Evolutionary conservation across 208 protist genomes (phyloP).

Genomic region (Entamoeba invadens): DNA sequence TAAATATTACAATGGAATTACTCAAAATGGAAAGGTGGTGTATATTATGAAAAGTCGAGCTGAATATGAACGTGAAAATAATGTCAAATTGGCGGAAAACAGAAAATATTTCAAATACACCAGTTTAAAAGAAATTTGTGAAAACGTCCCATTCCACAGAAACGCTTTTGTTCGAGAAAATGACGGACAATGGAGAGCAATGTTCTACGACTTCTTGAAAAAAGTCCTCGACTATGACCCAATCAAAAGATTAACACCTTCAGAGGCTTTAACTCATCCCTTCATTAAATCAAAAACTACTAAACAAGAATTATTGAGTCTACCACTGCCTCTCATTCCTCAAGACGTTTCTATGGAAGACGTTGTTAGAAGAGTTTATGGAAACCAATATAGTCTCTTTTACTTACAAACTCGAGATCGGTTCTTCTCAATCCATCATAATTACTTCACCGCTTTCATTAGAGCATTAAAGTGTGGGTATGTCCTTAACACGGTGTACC

Average conservation of each 20-base stretch:
- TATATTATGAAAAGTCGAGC: constrained; percentile 7
- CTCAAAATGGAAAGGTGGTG: constrained; percentile 5
- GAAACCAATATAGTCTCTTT: background rate
- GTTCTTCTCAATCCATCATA: background rate
- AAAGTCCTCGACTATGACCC: constrained; percentile 38
- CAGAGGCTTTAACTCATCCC: constrained; percentile 38
- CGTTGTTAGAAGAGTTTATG: background rate
- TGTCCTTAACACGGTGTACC: background rate
- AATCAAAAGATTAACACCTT: constrained; percentile 27
- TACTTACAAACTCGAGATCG: background rate
- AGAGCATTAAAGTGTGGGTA: background rate
- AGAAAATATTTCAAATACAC: constrained; percentile 45
- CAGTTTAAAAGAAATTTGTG: constrained; percentile 35
- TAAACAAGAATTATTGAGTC: background rate
- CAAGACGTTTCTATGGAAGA: background rate
- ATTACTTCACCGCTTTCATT: background rate
- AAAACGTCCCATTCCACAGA: constrained; percentile 29
- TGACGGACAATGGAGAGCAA: background rate
- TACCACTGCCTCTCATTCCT: background rate
- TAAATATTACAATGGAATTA: background rate
- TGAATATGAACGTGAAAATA: constrained; percentile 22
- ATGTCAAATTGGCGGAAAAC: constrained; percentile 9
- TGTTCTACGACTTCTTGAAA: constrained; percentile 37
- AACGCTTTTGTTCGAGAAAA: background rate
- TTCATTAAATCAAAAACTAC: constrained; percentile 35